A percentile compares a stretch with the other conserved stretches of the same genome.
Evolutionary conservation across 75 land plant genomes (phyloP).

Genomic region (Cupressus sempervirens): DNA sequence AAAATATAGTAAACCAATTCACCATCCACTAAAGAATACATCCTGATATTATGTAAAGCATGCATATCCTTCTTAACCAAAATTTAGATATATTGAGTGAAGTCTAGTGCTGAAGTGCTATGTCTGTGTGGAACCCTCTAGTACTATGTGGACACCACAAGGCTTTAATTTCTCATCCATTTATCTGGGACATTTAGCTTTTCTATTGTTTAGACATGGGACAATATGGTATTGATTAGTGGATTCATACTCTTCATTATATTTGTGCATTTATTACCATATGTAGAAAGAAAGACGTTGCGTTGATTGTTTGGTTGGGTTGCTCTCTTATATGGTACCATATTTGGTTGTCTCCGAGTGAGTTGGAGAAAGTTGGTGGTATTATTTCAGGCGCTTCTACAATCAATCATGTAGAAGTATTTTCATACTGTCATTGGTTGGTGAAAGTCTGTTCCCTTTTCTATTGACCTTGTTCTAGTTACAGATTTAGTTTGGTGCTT

Average conservation of each 20-base stretch:
- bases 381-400: neutral
- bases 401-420: neutral
- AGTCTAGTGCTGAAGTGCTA: neutral
- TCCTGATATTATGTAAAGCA: neutral
- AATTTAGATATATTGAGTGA: neutral
- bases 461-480: neutral
- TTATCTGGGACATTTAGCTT: neutral
- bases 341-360: neutral
- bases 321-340: neutral
- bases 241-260: neutral
- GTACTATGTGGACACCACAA: neutral
- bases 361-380: neutral
- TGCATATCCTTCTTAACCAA: neutral
- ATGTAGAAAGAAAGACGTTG: neutral
- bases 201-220: neutral
- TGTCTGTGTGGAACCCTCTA: neutral
- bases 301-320: neutral
- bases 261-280: neutral
- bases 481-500: neutral
- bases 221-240: neutral
- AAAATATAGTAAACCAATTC: neutral
- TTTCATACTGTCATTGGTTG: neutral
- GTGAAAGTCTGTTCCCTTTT: neutral
- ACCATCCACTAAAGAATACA: neutral
- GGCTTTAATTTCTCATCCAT: neutral